A percentile compares a stretch with the other conserved stretches of the same genome.
phyloP scores from a whole-genome alignment of 805 yeast species.

The Barnettozyma populi region DNA sequence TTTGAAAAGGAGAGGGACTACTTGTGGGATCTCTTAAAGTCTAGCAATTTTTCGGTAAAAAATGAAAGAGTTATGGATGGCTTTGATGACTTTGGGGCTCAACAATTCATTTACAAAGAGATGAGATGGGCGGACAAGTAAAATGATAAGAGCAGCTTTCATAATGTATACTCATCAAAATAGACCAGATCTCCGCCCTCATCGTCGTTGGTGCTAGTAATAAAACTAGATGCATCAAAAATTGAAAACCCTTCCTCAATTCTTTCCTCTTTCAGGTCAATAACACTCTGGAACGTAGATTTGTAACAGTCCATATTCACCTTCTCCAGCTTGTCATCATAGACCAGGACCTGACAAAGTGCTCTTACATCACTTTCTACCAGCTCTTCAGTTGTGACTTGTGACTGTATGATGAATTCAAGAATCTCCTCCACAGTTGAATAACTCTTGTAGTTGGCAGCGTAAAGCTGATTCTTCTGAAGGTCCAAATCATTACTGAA shows the following conservation, averaged over 20 bases:
- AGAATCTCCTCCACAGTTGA: conserved; percentile 72
- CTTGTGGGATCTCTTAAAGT: conserved; percentile 51
- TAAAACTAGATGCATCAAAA: conserved; percentile 37
- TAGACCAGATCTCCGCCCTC: conserved; percentile 33
- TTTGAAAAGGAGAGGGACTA: conserved; percentile 59
- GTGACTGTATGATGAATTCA: conserved; percentile 64
- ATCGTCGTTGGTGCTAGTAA: conserved; percentile 32
- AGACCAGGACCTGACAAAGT: conserved; percentile 80
- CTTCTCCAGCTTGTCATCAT: conserved; percentile 78
- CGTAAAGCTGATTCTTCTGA: conserved; percentile 35
- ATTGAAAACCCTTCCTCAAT: conserved; percentile 31
- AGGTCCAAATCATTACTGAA: conserved; percentile 34
- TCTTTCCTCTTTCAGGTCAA: conserved; percentile 47
- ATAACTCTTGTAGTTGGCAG: conserved; percentile 54
- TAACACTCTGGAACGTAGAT: conserved; percentile 79
- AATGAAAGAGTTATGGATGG: conserved; percentile 44
- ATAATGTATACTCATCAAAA: conserved; percentile 44
- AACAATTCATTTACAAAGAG: conserved; percentile 43
- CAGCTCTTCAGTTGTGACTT: conserved; percentile 79
- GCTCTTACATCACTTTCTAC: conserved; percentile 68
- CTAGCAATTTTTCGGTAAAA: conserved; percentile 27
- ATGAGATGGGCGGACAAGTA: conserved; percentile 19
- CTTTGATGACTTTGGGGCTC: conserved; percentile 79
- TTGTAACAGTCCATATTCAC: conserved; percentile 58
- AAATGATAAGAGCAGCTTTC: not conserved